A percentile compares a stretch with the other conserved stretches of the same genome.
These are phyloP conservation scores for Euphrasia arctica DNA, from an alignment of 305 asterid genomes.

Conservation along the genomic window DNA sequence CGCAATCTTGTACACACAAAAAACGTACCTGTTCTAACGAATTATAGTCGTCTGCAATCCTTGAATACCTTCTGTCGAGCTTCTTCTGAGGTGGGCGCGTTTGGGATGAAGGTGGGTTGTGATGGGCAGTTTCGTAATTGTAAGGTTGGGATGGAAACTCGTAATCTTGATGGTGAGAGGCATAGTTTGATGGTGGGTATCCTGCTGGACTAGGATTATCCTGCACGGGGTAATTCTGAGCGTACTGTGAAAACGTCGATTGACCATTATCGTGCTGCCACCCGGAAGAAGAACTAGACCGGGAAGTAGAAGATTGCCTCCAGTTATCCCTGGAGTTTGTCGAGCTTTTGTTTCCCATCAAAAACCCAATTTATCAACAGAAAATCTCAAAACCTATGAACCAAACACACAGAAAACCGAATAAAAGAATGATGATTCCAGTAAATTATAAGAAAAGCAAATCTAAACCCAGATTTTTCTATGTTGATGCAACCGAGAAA, in stretches of 20 bases:
- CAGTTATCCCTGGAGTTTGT: conserved; percentile 16
- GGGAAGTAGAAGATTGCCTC: conserved; percentile 49
- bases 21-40: conserved; percentile 77
- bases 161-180: conserved; percentile 38
- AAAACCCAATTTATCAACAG: neutral
- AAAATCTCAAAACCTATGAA: neutral
- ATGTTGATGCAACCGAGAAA: neutral
- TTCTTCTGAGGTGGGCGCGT: conserved; percentile 46
- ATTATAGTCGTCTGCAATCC: conserved; percentile 82
- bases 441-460: neutral
- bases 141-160: conserved; percentile 25
- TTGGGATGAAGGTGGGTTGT: conserved; percentile 30
- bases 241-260: conserved; percentile 43
- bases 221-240: conserved; percentile 52
- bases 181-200: conserved; percentile 37
- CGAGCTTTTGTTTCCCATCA: neutral
- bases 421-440: neutral
- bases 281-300: conserved; percentile 52
- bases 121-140: conserved; percentile 25
- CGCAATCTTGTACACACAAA: neutral
- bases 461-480: neutral
- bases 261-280: conserved; percentile 55
- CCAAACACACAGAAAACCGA: neutral
- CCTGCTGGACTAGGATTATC: conserved; percentile 38
- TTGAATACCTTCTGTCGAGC: conserved; percentile 77